Evolutionary conservation across 352 stramenopile species (phyloP).

Genomic region (Phytophthora citrophthora): DNA sequence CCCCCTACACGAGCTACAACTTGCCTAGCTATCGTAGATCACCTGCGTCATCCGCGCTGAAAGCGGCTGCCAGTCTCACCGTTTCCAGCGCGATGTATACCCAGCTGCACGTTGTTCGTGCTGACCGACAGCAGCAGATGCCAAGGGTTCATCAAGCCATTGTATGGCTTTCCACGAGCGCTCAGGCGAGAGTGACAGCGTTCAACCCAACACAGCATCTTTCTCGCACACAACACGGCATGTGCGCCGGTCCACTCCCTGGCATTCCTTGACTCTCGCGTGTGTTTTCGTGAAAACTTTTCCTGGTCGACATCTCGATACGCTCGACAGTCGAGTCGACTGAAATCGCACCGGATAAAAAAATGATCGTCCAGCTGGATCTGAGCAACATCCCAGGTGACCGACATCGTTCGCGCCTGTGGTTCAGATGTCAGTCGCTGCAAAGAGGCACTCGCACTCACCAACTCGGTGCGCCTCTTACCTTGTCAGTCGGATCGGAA

Average conservation of each 20-base stretch:
- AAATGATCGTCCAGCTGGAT: slow-evolving; percentile 30
- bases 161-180: neutral
- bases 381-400: slow-evolving; percentile 21
- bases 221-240: neutral
- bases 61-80: slow-evolving; percentile 1
- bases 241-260: slow-evolving; percentile 11
- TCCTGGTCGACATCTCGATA: slow-evolving; percentile 3
- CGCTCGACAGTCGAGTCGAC: neutral
- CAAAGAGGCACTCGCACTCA: slow-evolving; percentile 5
- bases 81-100: neutral
- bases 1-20: neutral
- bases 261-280: neutral
- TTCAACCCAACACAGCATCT: neutral
- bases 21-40: neutral
- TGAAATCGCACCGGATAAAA: slow-evolving; percentile 8
- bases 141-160: neutral
- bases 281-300: neutral
- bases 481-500: slow-evolving; percentile 6
- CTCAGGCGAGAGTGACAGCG: neutral
- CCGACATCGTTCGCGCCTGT: slow-evolving; percentile 16
- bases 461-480: slow-evolving; percentile 1
- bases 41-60: neutral
- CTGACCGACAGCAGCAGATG: slow-evolving; percentile 10
- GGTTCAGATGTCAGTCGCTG: slow-evolving; percentile 4
- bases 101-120: slow-evolving; percentile 15